Base-by-base conservation (phyloP, 1,284 basidiomycete genomes). In the Apiotrichum laibachii region DNA sequence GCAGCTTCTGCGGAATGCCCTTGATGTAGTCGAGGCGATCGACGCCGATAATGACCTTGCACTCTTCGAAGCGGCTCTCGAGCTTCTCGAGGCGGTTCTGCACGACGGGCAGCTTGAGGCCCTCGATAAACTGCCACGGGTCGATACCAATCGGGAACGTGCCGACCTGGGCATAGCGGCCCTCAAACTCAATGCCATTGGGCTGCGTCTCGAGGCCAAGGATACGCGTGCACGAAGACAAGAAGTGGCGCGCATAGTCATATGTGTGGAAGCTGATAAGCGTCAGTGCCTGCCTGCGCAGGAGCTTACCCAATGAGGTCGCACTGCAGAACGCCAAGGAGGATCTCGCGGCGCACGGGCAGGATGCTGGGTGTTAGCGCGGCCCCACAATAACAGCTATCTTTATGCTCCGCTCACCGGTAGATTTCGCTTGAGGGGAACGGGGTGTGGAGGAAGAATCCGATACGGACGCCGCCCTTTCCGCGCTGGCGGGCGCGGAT, bases 121-220 rank as follows among this genome's bases (percentile, higher is more conserved):
- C 92, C 82, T 91, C 85, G 59, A 91, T 86, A 76, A 99, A 99
- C 57, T 92, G 92, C 57, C 81, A 81, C 0, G 96, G 96, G 72
- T 99, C 96, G 67, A 99, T 99, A 58, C 95, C 95, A 70, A 99
- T 99, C 19, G 95, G 95, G 82, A 96, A 99, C 1, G 95, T 98
- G 49, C 95, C 96, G 61, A 99, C 95, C 70, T 97, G 93, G 16
- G 91, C 93, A 64, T 96, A 86, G 19, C 92, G 88, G 19, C 93
- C 93, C 70, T 92, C 92, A 69, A 96, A 95, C 71, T 96, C 92
- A 69, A 97, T 89, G 54, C 95, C 93, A 75, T 99, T 99, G 7
- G 95, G 95, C 88, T 97, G 94, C 1, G 95, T 97, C 5, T 92
- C 88, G n/a, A 98, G 82, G 34, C 89, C 90, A 22, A 99, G 86